phyloP scores from a whole-genome alignment of 179 eudicot genomes.

The Spergularia azorica region DNA sequence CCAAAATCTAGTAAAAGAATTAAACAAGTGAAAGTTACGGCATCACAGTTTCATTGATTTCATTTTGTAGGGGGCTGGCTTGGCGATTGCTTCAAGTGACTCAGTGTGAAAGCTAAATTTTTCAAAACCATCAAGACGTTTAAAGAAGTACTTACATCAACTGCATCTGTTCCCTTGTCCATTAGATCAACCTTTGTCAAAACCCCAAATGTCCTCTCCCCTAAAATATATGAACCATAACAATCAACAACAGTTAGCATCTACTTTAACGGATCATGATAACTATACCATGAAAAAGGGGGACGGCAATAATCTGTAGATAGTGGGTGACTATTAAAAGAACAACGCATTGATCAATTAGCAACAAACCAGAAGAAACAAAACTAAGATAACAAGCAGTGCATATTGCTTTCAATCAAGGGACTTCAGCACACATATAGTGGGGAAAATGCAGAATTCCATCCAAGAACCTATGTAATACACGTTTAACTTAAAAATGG shows the following conservation, averaged over 20 bases:
- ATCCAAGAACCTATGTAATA: too few relatives aligned
- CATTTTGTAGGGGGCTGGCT: not conserved
- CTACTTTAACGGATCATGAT: too few relatives aligned
- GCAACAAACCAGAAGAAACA: not conserved
- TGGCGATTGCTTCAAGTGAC: not conserved
- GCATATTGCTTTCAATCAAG: too few relatives aligned
- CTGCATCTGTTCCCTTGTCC: constrained; percentile 61
- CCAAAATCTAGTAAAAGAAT: constrained; percentile 61
- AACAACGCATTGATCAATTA: too few relatives aligned
- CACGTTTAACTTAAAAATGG: not conserved
- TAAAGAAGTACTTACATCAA: constrained; percentile 39
- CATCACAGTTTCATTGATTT: not conserved
- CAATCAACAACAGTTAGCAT: too few relatives aligned
- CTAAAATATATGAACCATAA: constrained; percentile 2
- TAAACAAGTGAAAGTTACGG: not conserved
- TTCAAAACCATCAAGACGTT: not conserved
- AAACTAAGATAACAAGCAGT: not conserved
- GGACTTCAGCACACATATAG: too few relatives aligned
- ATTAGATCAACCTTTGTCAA: constrained; percentile 55
- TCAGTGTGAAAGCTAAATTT: not conserved
- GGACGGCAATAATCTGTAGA: too few relatives aligned
- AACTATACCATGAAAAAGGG: too few relatives aligned
- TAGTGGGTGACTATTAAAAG: too few relatives aligned
- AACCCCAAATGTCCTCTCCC: constrained; percentile 58
- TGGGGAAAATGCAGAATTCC: too few relatives aligned